Percentiles rank a stretch among this genome's conserved stretches.
phyloP scores from a whole-genome alignment of 106 monocot genomes.

The Platanthera guangdongensis region DNA sequence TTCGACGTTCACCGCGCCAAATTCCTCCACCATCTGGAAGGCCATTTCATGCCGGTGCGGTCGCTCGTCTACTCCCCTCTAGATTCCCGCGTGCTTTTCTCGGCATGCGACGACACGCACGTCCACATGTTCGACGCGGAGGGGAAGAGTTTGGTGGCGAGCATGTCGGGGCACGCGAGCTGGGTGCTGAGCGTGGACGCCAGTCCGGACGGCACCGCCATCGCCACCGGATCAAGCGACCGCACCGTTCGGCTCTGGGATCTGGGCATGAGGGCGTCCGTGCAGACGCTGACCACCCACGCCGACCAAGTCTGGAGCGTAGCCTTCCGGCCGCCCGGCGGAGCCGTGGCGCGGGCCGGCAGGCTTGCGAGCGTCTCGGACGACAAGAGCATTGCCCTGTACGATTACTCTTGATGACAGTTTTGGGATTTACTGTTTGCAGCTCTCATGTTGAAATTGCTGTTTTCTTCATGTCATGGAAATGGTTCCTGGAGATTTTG shows the following conservation, averaged over 20 bases:
- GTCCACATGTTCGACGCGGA: slow-evolving; percentile 91
- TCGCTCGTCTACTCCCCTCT: slow-evolving; percentile 83
- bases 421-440: neutral
- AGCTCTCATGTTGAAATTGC: neutral
- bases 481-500: too few species aligned
- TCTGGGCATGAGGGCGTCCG: slow-evolving; percentile 68
- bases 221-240: slow-evolving; percentile 92
- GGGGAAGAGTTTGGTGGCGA: slow-evolving; percentile 67
- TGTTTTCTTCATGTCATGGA: too few species aligned
- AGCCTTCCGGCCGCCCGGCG: slow-evolving; percentile 67
- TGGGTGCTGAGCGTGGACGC: slow-evolving; percentile 89
- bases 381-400: slow-evolving; percentile 85
- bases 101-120: slow-evolving; percentile 70
- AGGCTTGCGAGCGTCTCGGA: slow-evolving; percentile 90
- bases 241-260: slow-evolving; percentile 91
- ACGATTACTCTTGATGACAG: slow-evolving; percentile 68
- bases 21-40: slow-evolving; percentile 85
- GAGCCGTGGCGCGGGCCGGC: slow-evolving; percentile 44
- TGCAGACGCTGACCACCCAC: slow-evolving; percentile 90
- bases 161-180: slow-evolving; percentile 84
- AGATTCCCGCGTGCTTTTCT: slow-evolving; percentile 77
- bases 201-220: slow-evolving; percentile 77
- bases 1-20: slow-evolving; percentile 70
- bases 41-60: slow-evolving; percentile 88
- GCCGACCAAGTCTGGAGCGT: slow-evolving; percentile 87